Evolutionary conservation across 2,329 filamentous ascomycete species (phyloP), one percentile per base, ranked within the genome.

Genomic region (Parastagonospora avenae): DNA sequence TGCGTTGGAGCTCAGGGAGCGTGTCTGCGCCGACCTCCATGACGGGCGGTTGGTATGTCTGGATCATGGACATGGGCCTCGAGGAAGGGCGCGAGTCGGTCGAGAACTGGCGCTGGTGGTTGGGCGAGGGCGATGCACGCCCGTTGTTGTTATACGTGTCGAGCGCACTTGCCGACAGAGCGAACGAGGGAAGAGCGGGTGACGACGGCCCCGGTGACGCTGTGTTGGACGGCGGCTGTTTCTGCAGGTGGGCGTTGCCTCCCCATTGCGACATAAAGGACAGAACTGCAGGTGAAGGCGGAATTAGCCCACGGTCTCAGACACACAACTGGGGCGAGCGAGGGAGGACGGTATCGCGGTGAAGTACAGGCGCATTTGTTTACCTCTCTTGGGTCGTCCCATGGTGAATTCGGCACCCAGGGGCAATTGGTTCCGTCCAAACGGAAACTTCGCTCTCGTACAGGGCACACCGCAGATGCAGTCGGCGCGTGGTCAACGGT

Each of bases 251-350:
- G 60, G 76, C 60, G 56, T 66, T 53, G 68, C 75, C 63, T 67
- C 88, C 88, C 79, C 90, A 87, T 76, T 87, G 85, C 74, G 89
- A 91, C 83, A 95, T 93, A 77, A 95, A 95, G 65, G 91, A 95
- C 64, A 92, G 81, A 50, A 96, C 91, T 95, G 75, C 57, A 38
- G 48, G 48, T 32, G 62, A 54, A 32, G 55, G 54, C 47, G 53
- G 56, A 61, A 66, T 71, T 62, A 70, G 66, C 47, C 19, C 19
- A 24, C 5, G 19, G 19, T 24, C 48, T 39, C 29, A 44, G 48
- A 50, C 52, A 41, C 42, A 43, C 36, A 15, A 36, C 4, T 2
- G 19, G 38, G 46, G 50, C 37, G 42, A 51, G 56, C 40, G 46
- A 32, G 7, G 44, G 39, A 46, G 15, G 43, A 51, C 27, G 42